Conservation (phyloP, 2,329 filamentous ascomycete genomes). For the Alternaria metachromatica region DNA sequence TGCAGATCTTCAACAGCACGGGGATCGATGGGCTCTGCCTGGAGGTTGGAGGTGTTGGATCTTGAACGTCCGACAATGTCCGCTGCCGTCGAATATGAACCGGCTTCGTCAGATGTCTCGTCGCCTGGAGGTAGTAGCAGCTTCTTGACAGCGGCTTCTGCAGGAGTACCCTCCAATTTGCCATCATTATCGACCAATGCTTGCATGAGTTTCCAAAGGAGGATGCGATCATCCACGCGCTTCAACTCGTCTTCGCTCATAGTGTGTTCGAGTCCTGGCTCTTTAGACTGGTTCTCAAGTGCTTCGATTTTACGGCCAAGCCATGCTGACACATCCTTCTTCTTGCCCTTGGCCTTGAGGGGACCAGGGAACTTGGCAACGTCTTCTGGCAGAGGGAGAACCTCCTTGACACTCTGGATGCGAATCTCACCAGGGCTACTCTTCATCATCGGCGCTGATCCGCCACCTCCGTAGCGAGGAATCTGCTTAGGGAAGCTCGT, state of each 20-base stretch:
- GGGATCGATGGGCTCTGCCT: conserved; percentile 72
- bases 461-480: conserved; percentile 81
- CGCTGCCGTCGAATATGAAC: conserved; percentile 40
- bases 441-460: conserved; percentile 76
- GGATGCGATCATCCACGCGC: conserved; percentile 76
- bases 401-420: conserved; percentile 75
- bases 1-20: conserved; percentile 75
- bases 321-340: conserved; percentile 90
- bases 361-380: conserved; percentile 88
- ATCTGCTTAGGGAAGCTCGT: conserved; percentile 89
- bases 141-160: conserved; percentile 76
- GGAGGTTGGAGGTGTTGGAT: conserved; percentile 38
- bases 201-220: conserved; percentile 87
- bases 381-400: conserved; percentile 73
- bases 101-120: conserved; percentile 29
- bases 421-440: conserved; percentile 83
- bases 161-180: conserved; percentile 72
- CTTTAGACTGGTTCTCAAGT: conserved; percentile 64
- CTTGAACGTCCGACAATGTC: conserved; percentile 47
- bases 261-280: conserved; percentile 57
- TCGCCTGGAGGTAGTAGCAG: conserved; percentile 69
- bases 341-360: conserved; percentile 87
- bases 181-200: conserved; percentile 89
- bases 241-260: conserved; percentile 67
- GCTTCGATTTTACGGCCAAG: conserved; percentile 75